These are phyloP conservation scores for Lophium mytilinum DNA, from an alignment of 495 filamentous ascomycete genomes.

Conservation along the genomic window DNA sequence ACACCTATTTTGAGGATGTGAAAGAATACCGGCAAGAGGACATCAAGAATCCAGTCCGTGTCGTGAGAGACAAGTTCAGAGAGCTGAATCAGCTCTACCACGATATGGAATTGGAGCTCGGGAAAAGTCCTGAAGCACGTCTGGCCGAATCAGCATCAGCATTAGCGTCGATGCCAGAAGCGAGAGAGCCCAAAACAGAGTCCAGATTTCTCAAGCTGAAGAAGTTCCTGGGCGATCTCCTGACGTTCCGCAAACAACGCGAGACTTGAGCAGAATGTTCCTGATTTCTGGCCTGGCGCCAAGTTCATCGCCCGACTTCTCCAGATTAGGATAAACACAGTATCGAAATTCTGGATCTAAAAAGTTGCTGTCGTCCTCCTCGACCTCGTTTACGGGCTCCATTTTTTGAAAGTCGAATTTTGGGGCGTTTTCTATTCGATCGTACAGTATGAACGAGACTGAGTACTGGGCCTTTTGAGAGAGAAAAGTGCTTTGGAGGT, in stretches of 20 bases:
- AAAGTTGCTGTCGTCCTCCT: conserved; percentile 16
- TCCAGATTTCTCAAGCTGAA: background rate
- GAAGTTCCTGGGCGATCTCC: background rate
- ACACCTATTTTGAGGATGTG: too few relatives aligned
- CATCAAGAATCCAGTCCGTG: too few relatives aligned
- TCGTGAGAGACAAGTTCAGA: background rate
- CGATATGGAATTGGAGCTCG: background rate
- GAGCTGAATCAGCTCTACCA: background rate
- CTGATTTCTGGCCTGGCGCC: conserved; percentile 24
- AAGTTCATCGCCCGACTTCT: conserved; percentile 30
- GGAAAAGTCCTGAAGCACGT: background rate
- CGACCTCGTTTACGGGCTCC: conserved; percentile 18
- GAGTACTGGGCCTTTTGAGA: conserved; percentile 19
- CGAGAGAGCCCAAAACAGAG: background rate
- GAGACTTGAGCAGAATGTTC: conserved; percentile 29
- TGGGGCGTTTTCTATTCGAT: background rate
- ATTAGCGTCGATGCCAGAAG: background rate
- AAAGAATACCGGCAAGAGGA: too few relatives aligned
- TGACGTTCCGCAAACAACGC: conserved; percentile 21
- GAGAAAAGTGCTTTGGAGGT: conserved; percentile 14
- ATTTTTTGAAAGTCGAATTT: conserved; percentile 12
- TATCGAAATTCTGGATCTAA: conserved; percentile 12
- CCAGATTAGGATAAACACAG: conserved; percentile 29
- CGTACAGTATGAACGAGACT: conserved; percentile 2
- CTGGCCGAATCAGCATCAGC: background rate